Evolutionary conservation across 306 rosid genomes (phyloP).

Genomic region (Cicer arietinum): DNA sequence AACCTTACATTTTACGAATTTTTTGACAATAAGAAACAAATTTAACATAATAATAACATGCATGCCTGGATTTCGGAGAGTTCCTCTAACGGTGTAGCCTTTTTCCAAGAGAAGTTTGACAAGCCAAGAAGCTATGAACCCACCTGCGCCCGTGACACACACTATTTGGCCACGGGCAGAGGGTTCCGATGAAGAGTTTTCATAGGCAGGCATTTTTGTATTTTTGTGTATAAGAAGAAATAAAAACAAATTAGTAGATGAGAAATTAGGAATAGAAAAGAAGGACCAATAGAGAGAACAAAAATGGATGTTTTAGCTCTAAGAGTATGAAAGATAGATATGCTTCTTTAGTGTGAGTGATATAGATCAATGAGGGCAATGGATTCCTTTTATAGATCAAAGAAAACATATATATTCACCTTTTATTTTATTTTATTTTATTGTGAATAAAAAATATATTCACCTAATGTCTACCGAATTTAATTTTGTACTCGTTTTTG

Average conservation of each 20-base stretch:
- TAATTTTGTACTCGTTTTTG: not conserved
- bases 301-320: not conserved
- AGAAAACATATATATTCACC: too few relatives aligned
- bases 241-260: not conserved
- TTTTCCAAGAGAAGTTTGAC: conserved; percentile 72
- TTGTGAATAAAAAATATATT: not conserved
- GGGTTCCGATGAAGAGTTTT: conserved; percentile 16
- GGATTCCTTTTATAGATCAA: not conserved
- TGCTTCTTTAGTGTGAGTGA: not conserved
- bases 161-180: conserved; percentile 59
- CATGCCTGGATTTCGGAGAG: conserved; percentile 82
- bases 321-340: not conserved
- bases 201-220: conserved; percentile 10
- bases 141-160: conserved; percentile 96
- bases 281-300: not conserved
- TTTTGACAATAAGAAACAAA: not conserved
- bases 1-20: not conserved
- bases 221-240: not conserved
- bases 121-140: conserved; percentile 94
- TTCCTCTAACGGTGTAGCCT: conserved; percentile 86
- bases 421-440: too few relatives aligned
- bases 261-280: not conserved
- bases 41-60: not conserved
- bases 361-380: not conserved
- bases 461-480: not conserved